Percentiles rank a stretch among this genome's conserved stretches.
These are phyloP conservation scores for Cyberlindnera americana DNA, from an alignment of 805 yeast genomes.

Conservation along the genomic window DNA sequence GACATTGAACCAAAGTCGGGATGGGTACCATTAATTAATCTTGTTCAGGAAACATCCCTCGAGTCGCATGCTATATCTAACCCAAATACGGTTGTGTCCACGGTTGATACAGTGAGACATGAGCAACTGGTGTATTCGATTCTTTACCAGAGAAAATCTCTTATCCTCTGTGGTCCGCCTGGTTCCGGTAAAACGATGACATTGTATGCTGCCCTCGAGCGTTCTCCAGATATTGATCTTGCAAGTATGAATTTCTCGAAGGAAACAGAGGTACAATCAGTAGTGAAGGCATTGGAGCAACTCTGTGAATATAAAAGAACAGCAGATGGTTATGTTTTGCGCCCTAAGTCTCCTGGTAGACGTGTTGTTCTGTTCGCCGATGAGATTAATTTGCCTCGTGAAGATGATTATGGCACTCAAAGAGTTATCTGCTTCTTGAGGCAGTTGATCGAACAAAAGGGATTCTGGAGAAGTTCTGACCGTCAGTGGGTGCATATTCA, in stretches of 20 bases:
- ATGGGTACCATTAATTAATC: slow-evolving; percentile 47
- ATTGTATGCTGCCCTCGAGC: slow-evolving; percentile 61
- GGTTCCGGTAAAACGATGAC: slow-evolving; percentile 98
- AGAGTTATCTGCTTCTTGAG: slow-evolving; percentile 66
- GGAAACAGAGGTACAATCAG: slow-evolving; percentile 60
- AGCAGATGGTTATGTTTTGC: slow-evolving; percentile 47
- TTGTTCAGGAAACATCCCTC: slow-evolving; percentile 46
- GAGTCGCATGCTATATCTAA: slow-evolving; percentile 40
- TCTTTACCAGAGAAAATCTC: slow-evolving; percentile 51
- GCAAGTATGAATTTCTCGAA: slow-evolving; percentile 79
- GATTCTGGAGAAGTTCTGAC: slow-evolving; percentile 68
- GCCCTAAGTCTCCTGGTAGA: slow-evolving; percentile 59
- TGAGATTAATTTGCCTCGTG: slow-evolving; percentile 79
- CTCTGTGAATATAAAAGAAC: slow-evolving; percentile 58
- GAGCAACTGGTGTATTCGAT: slow-evolving; percentile 57
- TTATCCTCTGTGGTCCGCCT: slow-evolving; percentile 91
- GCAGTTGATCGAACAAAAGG: slow-evolving; percentile 66
- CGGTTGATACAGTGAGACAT: slow-evolving; percentile 70
- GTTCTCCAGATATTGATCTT: slow-evolving; percentile 53
- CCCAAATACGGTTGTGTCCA: slow-evolving; percentile 70
- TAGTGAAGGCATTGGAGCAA: slow-evolving; percentile 67
- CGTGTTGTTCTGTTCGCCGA: slow-evolving; percentile 87
- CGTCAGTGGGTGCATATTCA: slow-evolving; percentile 63
- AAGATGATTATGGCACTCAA: slow-evolving; percentile 73
- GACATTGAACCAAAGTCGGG: slow-evolving; percentile 44